Percentiles rank a stretch among this genome's conserved stretches.
These are phyloP conservation scores for Corymbia maculata DNA, from an alignment of 345 rosid species.

Conservation along the genomic window DNA sequence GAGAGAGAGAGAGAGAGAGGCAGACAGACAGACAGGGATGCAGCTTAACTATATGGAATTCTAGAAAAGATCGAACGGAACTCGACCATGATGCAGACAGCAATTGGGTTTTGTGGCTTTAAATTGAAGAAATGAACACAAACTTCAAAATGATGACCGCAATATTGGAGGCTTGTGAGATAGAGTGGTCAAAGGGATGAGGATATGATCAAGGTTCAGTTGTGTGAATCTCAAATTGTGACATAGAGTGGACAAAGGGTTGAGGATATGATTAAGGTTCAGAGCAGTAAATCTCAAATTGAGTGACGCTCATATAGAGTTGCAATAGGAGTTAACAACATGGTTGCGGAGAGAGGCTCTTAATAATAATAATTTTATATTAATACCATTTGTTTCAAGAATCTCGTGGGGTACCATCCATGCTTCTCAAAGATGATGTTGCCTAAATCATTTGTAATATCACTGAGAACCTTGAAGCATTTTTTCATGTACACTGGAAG, in stretches of 20 bases:
- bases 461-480: conserved; percentile 10
- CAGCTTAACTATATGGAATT: not conserved
- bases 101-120: not conserved
- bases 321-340: not conserved
- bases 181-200: not conserved
- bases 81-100: not conserved
- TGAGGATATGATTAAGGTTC: not conserved
- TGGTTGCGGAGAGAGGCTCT: not conserved
- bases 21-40: not conserved
- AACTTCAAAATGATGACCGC: not conserved
- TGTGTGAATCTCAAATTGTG: not conserved
- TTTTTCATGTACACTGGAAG: conserved; percentile 27
- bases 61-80: not conserved
- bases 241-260: not conserved
- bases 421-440: conserved; percentile 2
- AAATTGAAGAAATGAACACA: not conserved
- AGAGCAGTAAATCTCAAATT: not conserved
- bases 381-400: not conserved
- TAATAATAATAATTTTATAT: not conserved
- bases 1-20: not conserved
- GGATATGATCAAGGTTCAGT: not conserved
- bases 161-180: not conserved
- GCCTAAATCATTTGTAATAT: conserved; percentile 13
- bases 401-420: not conserved
- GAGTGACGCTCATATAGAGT: not conserved